Evolutionary conservation across 2,329 filamentous ascomycete genomes (phyloP), one percentile per base, ranked within the genome.

Genomic region (Botrytis sinoallii): DNA sequence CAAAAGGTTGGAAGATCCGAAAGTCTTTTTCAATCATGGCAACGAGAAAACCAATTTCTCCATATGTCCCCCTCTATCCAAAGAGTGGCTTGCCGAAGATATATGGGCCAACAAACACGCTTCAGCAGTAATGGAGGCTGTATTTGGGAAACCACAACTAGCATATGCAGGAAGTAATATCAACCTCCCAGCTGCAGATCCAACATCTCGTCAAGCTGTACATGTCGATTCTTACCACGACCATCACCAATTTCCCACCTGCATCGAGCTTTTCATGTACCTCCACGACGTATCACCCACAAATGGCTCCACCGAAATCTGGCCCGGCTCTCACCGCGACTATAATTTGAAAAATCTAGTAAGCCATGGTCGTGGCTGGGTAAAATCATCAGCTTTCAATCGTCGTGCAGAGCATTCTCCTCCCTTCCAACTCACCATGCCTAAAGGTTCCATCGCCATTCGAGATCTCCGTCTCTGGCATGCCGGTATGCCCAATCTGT

Each of bases 161-260:
- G 76, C 82, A 32, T 79, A 80, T 63, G 82, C 82, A 66, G 79
- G 80, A 52, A 81, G 80, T 52, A 79, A 76, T 18, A 84, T 83
- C 67, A 72, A 65, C 8, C 64, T 74, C 22, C 71, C 70, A 18
- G 81, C 85, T 0, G 2, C 20, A 52, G 60, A 65, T 29, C n/a
- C 42, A 29, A 40, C 4, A 18, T 82, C 85, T 70, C 82, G 85
- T 38, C 88, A 89, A 75, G 87, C 87, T 0, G 86, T 88, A 0
- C 89, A 90, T 79, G 85, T 86, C 0, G 89, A 91, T 75, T 86
- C 87, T 9, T 86, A 89, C 77, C 88, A 89, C 77, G 81, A 82
- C 3, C 86, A 89, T 74, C 88, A 87, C 0, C 75, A 80, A 0
- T 85, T 86, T 74, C 83, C 84, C 1, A 87, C 86, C 71, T 84